Base-by-base conservation (phyloP, 805 yeast species). In the Sungouiella thailandica region DNA sequence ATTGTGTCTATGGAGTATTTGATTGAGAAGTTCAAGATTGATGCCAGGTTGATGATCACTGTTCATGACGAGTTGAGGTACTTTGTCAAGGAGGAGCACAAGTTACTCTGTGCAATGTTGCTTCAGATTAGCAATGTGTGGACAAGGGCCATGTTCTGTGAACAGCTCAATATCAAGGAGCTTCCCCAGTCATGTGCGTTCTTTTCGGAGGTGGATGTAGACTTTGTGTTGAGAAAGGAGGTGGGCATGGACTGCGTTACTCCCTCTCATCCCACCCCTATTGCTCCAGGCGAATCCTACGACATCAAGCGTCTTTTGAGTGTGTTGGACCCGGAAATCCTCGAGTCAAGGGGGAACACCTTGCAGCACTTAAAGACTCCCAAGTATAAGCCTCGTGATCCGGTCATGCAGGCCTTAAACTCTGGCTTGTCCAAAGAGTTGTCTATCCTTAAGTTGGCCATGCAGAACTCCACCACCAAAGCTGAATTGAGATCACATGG, bases 11-110 rank as follows among this genome's bases (percentile, higher is more conserved):
- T 94, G 97, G 84, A 86, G 37, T 86, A 88, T 49, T 65, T 93
- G 46, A 66, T 75, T 25, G 69, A 75, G 25, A 72, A 68, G 40
- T 90, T 78, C 57, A 51, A 64, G 3, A 63, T 94, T 8, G 73
- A 82, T 23, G 95, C 95, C 0, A 62, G 99, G 32, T 65, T 93
- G 35, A 66, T 82, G 43, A 68, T 93, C 8, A 87, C 97, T 0
- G 96, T 93, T 15, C 99, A 93, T 56, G 99, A 93, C 58, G 99
- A 93, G 57, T 75, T 93, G 36, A 66, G 99, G 39, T 93, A 80
- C 52, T 53, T 93, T 43, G 85, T 78, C 1, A 74, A 78, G 34
- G 80, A 82, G 17, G 76, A 78, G 39, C 93, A 93, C 48, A 72
- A 74, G 47, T 84, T 84, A 48, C 70, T 76, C 42, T 83, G 82